Base-by-base conservation (phyloP, 148 eudicot species). In the Polygonum maritimum region DNA sequence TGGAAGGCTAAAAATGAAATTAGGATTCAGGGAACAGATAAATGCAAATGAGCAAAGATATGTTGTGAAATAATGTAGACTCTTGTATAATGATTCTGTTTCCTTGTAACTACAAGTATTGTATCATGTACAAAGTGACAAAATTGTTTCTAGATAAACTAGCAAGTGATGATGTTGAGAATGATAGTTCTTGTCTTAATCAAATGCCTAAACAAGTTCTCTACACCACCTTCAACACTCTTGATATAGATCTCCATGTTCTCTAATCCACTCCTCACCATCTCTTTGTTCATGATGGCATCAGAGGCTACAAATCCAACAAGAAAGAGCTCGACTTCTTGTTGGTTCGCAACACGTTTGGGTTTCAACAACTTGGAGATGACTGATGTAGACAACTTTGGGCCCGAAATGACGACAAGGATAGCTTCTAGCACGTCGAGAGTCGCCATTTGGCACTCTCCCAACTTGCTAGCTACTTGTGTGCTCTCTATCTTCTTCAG, bases 171-270 rank as follows among this genome's bases (percentile, higher is more conserved):
- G 67, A 76, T 77, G 75, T 82, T 82, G 16, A 79, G 78, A 49
- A 80, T 76, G 52, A 69, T 73, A 39, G 83, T 77, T 76, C 86
- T 83, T 16, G 81, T 69, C 60, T 76, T 80, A 69, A 81, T 77
- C 33, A 83, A 58, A 69, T 71, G 60, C 75, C 80, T 80, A 58
- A 78, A 83, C 69, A 80, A 39, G 51, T 58, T 73, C 22, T 78
- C 81, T 57, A 81, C 40, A 47, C 58, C 35, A 78, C 76, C 78
- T 33, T 83, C 83, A 39, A 83, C 51, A 47, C 73, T 73, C 77
- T 80, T 65, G 47, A 83, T 58, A 54, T 44, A 75, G 0, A 79
- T 36, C 58, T 83, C 86, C 72, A 81, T 35, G 21, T 80, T 67
- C 45, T 35, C 35, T 44, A 62, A 51, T 45, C 75, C 63, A 35